Percentiles rank a stretch among this genome's conserved stretches.
Conservation (phyloP, 176 grass and related monocot species). For the Puya raimondii region DNA sequence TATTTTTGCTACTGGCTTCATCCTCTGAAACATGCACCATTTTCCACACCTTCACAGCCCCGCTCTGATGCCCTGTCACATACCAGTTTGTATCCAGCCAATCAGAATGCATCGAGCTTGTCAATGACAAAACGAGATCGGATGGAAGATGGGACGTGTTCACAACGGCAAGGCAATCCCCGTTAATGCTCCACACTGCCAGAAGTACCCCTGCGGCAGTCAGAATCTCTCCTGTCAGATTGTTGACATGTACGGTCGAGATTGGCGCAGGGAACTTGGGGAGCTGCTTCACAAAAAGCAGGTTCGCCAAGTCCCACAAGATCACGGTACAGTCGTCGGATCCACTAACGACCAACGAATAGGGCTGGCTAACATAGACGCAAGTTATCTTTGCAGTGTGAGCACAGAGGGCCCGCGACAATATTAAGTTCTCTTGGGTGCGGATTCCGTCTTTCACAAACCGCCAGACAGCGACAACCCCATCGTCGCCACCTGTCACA, state of each 20-base stretch:
- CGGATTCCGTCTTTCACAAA: constrained; percentile 77
- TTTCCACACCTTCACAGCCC: constrained; percentile 96
- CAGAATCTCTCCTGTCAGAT: constrained; percentile 76
- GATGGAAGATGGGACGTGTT: constrained; percentile 98
- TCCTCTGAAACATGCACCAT: constrained; percentile 86
- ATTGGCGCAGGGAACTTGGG: constrained; percentile 79
- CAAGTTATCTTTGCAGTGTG: constrained; percentile 92
- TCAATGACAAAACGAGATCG: constrained; percentile 92
- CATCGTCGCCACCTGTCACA: constrained; percentile 77
- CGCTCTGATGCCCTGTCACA: constrained; percentile 94
- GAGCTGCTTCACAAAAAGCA: constrained; percentile 93
- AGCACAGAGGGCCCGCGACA: constrained; percentile 74
- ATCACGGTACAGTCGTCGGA: constrained; percentile 95
- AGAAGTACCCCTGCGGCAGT: constrained; percentile 88
- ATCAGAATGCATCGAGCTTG: constrained; percentile 64
- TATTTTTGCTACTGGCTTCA: constrained; percentile 44
- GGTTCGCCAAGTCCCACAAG: constrained; percentile 82
- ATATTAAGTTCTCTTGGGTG: constrained; percentile 35
- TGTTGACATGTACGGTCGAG: constrained; percentile 83
- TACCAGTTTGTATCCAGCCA: constrained; percentile 97
- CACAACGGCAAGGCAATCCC: constrained; percentile 84
- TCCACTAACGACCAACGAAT: constrained; percentile 83
- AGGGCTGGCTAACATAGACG: constrained; percentile 83
- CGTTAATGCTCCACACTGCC: constrained; percentile 90
- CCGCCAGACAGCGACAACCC: constrained; percentile 82